Evolutionary conservation across 257 asterid species (phyloP).

Genomic region (Echites panduratus): DNA sequence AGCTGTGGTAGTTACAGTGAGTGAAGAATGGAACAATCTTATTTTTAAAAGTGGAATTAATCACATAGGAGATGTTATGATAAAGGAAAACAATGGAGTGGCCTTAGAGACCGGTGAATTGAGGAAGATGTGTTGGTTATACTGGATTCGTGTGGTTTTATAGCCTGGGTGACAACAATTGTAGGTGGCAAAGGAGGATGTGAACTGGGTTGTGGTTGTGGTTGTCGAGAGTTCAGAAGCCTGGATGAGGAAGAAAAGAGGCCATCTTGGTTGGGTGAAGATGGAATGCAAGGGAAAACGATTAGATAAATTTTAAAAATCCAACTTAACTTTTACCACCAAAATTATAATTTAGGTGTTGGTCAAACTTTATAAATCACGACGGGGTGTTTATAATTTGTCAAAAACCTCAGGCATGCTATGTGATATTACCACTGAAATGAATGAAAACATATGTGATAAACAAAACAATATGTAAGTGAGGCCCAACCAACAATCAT

Average conservation of each 20-base stretch:
- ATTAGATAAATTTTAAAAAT: neutral
- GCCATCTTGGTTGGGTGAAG: neutral
- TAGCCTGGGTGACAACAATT: neutral
- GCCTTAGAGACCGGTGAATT: neutral
- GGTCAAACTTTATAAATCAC: neutral
- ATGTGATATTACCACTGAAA: neutral
- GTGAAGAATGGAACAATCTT: neutral
- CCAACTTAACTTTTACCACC: neutral
- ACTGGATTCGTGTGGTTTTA: neutral
- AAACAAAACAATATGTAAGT: neutral
- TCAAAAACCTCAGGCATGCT: neutral
- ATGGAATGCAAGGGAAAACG: neutral
- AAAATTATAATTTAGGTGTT: neutral
- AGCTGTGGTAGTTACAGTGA: neutral
- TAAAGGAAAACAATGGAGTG: neutral
- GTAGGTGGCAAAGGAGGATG: neutral
- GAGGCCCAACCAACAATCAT: neutral
- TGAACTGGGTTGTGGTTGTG: neutral
- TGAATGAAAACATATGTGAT: neutral
- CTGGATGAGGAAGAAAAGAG: neutral
- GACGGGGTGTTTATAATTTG: neutral
- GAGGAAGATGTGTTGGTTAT: neutral
- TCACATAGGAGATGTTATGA: neutral
- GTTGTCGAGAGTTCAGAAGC: neutral
- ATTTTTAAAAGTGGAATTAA: neutral